Conservation (phyloP, 345 rosid species). For the Microcos paniculata region DNA sequence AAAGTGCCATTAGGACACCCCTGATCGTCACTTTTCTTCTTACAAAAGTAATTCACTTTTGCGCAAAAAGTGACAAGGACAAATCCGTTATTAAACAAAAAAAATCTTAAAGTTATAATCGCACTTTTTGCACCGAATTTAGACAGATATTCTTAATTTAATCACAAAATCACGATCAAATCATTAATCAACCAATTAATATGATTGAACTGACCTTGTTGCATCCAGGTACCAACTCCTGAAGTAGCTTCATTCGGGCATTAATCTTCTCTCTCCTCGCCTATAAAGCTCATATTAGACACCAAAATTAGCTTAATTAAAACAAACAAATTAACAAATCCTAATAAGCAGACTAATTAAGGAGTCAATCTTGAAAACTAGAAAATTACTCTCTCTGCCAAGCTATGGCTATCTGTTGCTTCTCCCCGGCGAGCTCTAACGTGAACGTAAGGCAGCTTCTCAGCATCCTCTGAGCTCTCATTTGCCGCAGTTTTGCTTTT, state of each 20-base stretch:
- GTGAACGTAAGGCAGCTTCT: constrained; percentile 71
- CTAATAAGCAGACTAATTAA: neutral
- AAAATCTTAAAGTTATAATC: constrained; percentile 33
- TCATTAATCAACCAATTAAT: constrained; percentile 41
- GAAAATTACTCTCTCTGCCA: constrained; percentile 65
- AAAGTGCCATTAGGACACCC: constrained; percentile 26
- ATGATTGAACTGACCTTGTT: constrained; percentile 58
- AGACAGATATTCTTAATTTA: constrained; percentile 28
- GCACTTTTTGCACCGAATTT: constrained; percentile 28
- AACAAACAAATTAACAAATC: neutral
- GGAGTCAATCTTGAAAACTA: constrained; percentile 4
- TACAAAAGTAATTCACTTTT: constrained; percentile 38
- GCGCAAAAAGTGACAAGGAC: constrained; percentile 51
- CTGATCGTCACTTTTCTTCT: constrained; percentile 24
- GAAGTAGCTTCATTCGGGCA: constrained; percentile 72
- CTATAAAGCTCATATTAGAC: constrained; percentile 26
- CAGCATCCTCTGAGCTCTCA: constrained; percentile 45
- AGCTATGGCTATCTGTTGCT: constrained; percentile 82
- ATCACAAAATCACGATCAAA: constrained; percentile 38
- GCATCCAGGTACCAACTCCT: constrained; percentile 87
- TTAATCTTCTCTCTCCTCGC: constrained; percentile 84
- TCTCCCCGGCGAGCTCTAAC: constrained; percentile 82
- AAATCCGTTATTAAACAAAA: constrained; percentile 32
- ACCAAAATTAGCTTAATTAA: constrained; percentile 7
- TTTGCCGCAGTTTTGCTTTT: constrained; percentile 40